Evolutionary conservation across 129 eudicot genomes (phyloP), one percentile per base, ranked within the genome.

Genomic region (Tanacetum coccineum): DNA sequence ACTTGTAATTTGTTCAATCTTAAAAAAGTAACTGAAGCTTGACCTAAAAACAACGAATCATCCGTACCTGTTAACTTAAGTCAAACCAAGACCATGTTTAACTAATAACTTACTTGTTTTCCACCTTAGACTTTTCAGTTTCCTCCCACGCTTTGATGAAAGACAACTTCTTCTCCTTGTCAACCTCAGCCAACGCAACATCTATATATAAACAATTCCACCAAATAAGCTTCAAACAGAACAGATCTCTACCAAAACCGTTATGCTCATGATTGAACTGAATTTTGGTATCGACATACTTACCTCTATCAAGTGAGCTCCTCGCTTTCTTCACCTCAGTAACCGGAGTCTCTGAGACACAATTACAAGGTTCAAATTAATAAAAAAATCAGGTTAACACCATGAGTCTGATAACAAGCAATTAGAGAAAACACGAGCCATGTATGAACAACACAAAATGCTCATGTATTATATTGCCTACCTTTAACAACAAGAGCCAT

Each of bases 141-240:
- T 93, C 95, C 74, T 93, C 96, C 98, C 98, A 93, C 4, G 98
- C 98, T 76, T 86, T 86, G 80, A 93, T 82, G 67, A 88, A 82
- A 20, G 98, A 86, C 82, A 82, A 42, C 36, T 13, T 88, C 79
- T 89, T 93, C 73, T 88, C 95, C 51, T 79, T 77, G 47, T 80
- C 84, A 75, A 89, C 73, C 64, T 77, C 84, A 40, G 98, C 84
- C 52, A 93, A 84, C 15, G 92, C 95, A 12, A 93, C 63, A 77
- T 93, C 98, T 93, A 77, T 66, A 64, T 18, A 3, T 15, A n/a
- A 46, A 26, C 15, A 63, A 59, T 22, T 22, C 25, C 25, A 6
- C 46, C 20, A 22, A 59, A 30, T 13, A 69, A 48, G 42, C 60
- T 45, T 25, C 51, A 48, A 70, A 15, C 9, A 3, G 63, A 70